Conservation (phyloP, 108 stramenopile genomes). For the Heterococcus sp. region DNA sequence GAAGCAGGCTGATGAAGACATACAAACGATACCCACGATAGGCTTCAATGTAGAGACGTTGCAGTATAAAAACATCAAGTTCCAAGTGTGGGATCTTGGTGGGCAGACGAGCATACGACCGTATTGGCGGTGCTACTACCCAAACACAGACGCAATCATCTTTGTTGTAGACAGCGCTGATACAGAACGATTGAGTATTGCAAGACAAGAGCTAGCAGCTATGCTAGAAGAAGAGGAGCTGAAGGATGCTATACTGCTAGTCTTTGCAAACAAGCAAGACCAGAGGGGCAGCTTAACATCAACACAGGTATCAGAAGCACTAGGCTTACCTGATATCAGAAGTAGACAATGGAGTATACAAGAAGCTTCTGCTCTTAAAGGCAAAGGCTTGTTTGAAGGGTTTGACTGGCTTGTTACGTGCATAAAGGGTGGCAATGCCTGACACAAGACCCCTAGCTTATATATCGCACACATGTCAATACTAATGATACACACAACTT, state of each 20-base stretch:
- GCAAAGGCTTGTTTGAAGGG: constrained; percentile 96
- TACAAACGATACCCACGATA: constrained; percentile 99
- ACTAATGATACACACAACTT: not conserved
- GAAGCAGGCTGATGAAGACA: constrained; percentile 71
- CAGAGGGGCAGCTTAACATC: constrained; percentile 95
- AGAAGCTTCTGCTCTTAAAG: constrained; percentile 96
- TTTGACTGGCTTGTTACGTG: constrained; percentile 84
- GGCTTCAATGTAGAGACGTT: constrained; percentile 98
- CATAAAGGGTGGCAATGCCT: constrained; percentile 9
- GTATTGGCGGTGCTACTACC: constrained; percentile 99
- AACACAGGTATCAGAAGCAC: constrained; percentile 88
- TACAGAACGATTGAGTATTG: constrained; percentile 86
- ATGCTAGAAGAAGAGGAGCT: constrained; percentile 99
- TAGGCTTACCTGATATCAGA: constrained; percentile 89
- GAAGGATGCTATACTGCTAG: constrained; percentile 87
- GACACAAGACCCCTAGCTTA: not conserved
- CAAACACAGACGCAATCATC: constrained; percentile 99
- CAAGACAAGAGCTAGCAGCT: constrained; percentile 86
- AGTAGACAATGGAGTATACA: constrained; percentile 98
- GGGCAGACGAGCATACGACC: constrained; percentile 98
- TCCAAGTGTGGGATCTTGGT: constrained; percentile 98
- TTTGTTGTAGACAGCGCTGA: constrained; percentile 98
- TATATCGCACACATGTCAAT: not conserved
- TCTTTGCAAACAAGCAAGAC: constrained; percentile 99
- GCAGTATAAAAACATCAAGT: constrained; percentile 99